Evolutionary conservation across 1,284 basidiomycete genomes (phyloP).

Genomic region (Gastroboletus turbinatus): DNA sequence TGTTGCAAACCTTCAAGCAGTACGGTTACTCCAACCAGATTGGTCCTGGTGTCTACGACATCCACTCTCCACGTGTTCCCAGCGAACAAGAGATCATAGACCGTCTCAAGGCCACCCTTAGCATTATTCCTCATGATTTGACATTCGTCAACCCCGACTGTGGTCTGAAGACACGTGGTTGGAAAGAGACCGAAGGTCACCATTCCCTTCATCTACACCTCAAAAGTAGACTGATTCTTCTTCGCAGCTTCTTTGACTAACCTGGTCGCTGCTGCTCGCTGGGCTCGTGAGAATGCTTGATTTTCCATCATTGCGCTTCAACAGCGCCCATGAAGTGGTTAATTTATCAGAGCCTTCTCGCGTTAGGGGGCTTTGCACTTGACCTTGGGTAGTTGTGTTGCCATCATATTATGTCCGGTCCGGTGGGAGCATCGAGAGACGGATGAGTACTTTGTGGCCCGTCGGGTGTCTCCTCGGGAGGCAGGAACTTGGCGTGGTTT

Average conservation of each 20-base stretch:
- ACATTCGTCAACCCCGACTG: slow-evolving; percentile 95
- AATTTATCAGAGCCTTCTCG: slow-evolving; percentile 40
- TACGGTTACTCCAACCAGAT: slow-evolving; percentile 98
- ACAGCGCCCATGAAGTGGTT: slow-evolving; percentile 70
- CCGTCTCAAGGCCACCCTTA: slow-evolving; percentile 84
- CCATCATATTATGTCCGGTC: slow-evolving; percentile 32
- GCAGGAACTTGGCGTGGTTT: slow-evolving; percentile 40
- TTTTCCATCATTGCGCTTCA: slow-evolving; percentile 72
- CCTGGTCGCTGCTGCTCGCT: slow-evolving; percentile 87
- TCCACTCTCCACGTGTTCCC: slow-evolving; percentile 99
- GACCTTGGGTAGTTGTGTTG: slow-evolving; percentile 51
- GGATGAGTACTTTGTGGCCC: slow-evolving; percentile 31
- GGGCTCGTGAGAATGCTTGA: slow-evolving; percentile 84
- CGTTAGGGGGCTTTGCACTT: slow-evolving; percentile 24
- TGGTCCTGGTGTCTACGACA: slow-evolving; percentile 98
- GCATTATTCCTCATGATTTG: slow-evolving; percentile 75
- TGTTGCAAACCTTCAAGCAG: slow-evolving; percentile 93
- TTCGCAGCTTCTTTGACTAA: slow-evolving; percentile 71
- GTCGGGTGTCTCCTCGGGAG: slow-evolving; percentile 41
- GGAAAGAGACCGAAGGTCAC: slow-evolving; percentile 87
- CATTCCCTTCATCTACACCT: neutral
- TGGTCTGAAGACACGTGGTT: slow-evolving; percentile 91
- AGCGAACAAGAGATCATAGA: slow-evolving; percentile 93
- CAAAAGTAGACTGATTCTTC: slow-evolving; percentile 8
- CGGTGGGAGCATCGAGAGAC: slow-evolving; percentile 19